Conservation (phyloP, 2,329 filamentous ascomycete species). For the Corinectria fuckeliana region DNA sequence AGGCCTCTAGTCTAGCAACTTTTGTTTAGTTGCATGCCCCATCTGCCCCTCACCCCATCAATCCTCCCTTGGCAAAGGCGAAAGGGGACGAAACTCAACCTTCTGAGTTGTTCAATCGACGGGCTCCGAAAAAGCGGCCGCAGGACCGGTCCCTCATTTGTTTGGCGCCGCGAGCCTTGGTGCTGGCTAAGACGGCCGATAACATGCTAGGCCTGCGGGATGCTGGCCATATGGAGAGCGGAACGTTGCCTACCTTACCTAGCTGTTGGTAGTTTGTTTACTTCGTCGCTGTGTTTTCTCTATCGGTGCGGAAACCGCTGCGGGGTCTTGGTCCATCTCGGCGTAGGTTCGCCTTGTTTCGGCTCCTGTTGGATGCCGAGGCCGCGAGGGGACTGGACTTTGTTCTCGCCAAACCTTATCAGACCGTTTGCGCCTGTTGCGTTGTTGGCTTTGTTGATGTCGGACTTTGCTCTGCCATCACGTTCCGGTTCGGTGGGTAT, state of each 20-base stretch:
- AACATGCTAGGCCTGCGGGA: neutral
- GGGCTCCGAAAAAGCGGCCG: conserved; percentile 1
- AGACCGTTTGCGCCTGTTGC: conserved; percentile 17
- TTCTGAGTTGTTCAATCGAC: neutral
- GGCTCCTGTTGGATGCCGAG: neutral
- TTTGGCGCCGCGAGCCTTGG: neutral
- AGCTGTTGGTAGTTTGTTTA: neutral
- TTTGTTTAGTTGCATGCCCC: conserved; percentile 7
- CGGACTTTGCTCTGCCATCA: conserved; percentile 12
- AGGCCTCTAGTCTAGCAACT: neutral
- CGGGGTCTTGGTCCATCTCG: conserved; percentile 5
- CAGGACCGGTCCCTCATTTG: neutral
- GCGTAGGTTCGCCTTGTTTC: neutral
- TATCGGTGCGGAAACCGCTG: neutral
- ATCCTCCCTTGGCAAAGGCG: conserved; percentile 8
- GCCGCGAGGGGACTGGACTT: neutral
- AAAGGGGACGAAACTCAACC: neutral
- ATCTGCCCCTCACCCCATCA: conserved; percentile 13
- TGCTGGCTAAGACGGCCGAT: neutral
- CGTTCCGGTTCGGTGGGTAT: conserved; percentile 24
- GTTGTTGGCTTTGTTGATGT: conserved; percentile 15
- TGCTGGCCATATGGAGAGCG: conserved; percentile 3
- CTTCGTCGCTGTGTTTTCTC: conserved; percentile 3
- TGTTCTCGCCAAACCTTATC: conserved; percentile 26
- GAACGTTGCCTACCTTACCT: neutral